Evolutionary conservation across 345 rosid species (phyloP), one percentile per base, ranked within the genome.

Genomic region (Gossypium thurberi): DNA sequence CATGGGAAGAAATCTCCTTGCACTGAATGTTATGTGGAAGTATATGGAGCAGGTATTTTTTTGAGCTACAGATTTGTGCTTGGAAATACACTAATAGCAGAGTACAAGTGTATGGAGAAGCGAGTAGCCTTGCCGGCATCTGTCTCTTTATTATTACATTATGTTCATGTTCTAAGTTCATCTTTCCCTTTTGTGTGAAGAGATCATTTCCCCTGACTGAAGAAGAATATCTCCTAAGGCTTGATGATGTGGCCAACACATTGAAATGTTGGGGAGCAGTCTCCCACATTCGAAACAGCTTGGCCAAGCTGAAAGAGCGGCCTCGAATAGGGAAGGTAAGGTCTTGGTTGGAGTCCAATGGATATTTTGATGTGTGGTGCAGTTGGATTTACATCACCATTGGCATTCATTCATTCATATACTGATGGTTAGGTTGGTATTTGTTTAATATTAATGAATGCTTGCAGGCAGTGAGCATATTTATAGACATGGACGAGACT

Each of bases 1-100:
- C 90, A 84, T 94, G 98, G 98, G 98, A 68, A 78, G 86, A 82
- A 94, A 90, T 86, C 93, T 94, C 72, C 94, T 94, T 53, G 98
- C 98, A 13, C 56, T 94, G 84, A 94, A 94, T 79, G 97, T 94
- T 83, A 94, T 94, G 98, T 94, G 98, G 98, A 94, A 88, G 85
- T 94, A 90, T 85, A 86, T 83, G 85, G 97, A 94, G 73, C 98
- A 94, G 91, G 97, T 90, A 84, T 61, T 17, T 59, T 61, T 17
- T 59, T 59, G 15, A 23, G 21, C 55, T 43, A 14, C 50, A 21
- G 15, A 57, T 25, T 43, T 37, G 17, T 18, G 26, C 5, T 53
- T 68, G 43, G 23, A 3, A 17, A 26, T 26, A 28, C 2, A 40
- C 20, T 48, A 33, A 69, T 69, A 17, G 18, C 25, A 33, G 4